phyloP scores from a whole-genome alignment of 2,329 filamentous ascomycete genomes.

The Alternaria ethzedia region DNA sequence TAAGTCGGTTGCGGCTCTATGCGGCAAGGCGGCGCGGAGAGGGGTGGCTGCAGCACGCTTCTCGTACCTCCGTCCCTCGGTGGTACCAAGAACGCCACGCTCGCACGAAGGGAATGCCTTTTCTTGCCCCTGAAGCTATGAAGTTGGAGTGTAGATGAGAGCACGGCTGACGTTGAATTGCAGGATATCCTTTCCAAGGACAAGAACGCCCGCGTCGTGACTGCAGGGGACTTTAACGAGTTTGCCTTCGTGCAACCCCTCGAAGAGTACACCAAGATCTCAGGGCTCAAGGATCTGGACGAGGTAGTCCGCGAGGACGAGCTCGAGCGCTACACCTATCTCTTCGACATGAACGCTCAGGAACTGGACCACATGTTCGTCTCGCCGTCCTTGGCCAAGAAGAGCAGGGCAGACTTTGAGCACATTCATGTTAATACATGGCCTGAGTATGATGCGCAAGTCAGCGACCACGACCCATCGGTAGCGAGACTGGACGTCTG shows the following conservation, averaged over 20 bases:
- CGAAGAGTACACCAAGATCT: constrained; percentile 59
- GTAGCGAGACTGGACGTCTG: constrained; percentile 70
- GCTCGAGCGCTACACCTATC: constrained; percentile 72
- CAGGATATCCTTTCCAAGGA: constrained; percentile 62
- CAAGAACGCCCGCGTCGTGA: constrained; percentile 63
- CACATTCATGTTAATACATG: constrained; percentile 76
- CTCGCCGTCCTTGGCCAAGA: constrained; percentile 58
- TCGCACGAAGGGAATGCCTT: constrained; percentile 20
- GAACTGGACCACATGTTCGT: constrained; percentile 75
- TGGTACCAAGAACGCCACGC: constrained; percentile 20
- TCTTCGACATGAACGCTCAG: constrained; percentile 73
- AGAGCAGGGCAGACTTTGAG: constrained; percentile 59
- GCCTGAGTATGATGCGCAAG: constrained; percentile 62
- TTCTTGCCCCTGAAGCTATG: background rate
- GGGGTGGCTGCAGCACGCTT: constrained; percentile 22
- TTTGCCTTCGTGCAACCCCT: constrained; percentile 69
- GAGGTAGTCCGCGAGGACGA: constrained; percentile 60
- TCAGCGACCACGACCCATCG: constrained; percentile 73
- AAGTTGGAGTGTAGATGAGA: background rate
- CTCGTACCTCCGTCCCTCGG: constrained; percentile 3
- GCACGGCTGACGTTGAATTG: constrained; percentile 28
- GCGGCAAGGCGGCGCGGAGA: constrained; percentile 13
- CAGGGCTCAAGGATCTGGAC: constrained; percentile 67
- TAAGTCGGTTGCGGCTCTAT: background rate
- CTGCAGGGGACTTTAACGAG: constrained; percentile 75